Evolutionary conservation across 2,329 filamentous ascomycete species (phyloP).

Genomic region (Zasmidium cellare): DNA sequence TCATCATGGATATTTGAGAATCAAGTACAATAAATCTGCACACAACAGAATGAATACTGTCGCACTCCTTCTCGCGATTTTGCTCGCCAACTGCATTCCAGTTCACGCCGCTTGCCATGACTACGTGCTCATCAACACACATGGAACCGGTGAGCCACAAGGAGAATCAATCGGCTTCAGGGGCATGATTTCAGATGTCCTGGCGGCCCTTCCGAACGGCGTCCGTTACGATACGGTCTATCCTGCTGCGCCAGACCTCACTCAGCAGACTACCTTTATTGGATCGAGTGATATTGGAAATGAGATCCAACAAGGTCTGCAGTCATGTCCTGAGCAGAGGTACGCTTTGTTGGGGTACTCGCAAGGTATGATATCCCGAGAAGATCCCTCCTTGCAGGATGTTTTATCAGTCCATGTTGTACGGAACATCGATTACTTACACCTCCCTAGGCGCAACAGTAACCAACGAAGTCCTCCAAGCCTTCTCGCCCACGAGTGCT

Average conservation of each 20-base stretch:
- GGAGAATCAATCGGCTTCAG: constrained; percentile 8
- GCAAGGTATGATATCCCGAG: no score
- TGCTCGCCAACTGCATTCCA: neutral
- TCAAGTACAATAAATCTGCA: no score
- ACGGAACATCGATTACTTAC: no score
- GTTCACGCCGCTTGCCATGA: neutral
- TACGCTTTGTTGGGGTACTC: constrained; percentile 15
- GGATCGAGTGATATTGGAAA: constrained; percentile 2
- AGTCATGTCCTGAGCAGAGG: constrained; percentile 7
- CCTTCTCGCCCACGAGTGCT: neutral
- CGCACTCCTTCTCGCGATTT: no score
- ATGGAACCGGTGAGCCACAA: constrained; percentile 10
- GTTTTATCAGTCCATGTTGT: no score
- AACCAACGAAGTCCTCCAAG: constrained; percentile 1
- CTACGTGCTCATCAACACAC: constrained; percentile 10
- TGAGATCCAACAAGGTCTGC: constrained; percentile 6
- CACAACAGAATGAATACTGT: no score
- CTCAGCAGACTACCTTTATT: neutral
- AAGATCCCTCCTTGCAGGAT: no score
- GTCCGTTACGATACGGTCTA: constrained; percentile 12
- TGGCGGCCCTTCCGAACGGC: constrained; percentile 4
- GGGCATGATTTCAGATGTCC: constrained; percentile 8
- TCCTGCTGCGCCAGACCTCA: constrained; percentile 3
- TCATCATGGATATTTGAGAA: no score
- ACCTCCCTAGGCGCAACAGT: constrained; percentile 3